Conservation (phyloP, 208 protist genomes). For the Acanthamoeba healyi region DNA sequence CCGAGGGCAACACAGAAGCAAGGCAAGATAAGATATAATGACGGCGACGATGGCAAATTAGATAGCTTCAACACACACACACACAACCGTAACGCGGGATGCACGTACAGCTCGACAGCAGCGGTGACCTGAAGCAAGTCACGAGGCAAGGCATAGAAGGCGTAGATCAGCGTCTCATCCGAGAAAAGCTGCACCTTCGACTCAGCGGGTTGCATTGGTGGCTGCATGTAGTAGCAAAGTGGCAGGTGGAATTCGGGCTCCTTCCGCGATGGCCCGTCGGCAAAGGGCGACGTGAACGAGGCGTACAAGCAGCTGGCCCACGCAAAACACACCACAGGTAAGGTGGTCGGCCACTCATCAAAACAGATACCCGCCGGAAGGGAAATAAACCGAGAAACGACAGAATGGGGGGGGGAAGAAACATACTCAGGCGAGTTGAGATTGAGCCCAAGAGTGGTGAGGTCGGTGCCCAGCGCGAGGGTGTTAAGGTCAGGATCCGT, state of each 20-base stretch:
- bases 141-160: slow-evolving; percentile 98
- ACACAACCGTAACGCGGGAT: not conserved
- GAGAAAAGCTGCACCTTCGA: slow-evolving; percentile 85
- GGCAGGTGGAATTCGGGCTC: slow-evolving; percentile 92
- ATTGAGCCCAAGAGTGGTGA: slow-evolving; percentile 93
- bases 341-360: too few species aligned
- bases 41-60: too few species aligned
- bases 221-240: slow-evolving; percentile 89
- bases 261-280: slow-evolving; percentile 81
- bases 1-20: not conserved
- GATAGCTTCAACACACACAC: too few species aligned
- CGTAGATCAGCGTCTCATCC: slow-evolving; percentile 98
- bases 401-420: not conserved
- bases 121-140: slow-evolving; percentile 97
- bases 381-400: too few species aligned
- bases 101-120: slow-evolving; percentile 92
- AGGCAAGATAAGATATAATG: not conserved
- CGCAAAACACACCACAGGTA: slow-evolving; percentile 58
- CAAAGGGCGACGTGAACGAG: slow-evolving; percentile 92
- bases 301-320: slow-evolving; percentile 86
- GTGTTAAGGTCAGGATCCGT: slow-evolving; percentile 92
- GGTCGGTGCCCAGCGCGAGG: slow-evolving; percentile 92
- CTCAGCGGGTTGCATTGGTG: slow-evolving; percentile 78
- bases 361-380: too few species aligned
- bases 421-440: slow-evolving; percentile 90